Percentiles rank a stretch among this genome's conserved stretches.
Conservation (phyloP, 805 yeast species). For the Saccharomycopsis fodiens region DNA sequence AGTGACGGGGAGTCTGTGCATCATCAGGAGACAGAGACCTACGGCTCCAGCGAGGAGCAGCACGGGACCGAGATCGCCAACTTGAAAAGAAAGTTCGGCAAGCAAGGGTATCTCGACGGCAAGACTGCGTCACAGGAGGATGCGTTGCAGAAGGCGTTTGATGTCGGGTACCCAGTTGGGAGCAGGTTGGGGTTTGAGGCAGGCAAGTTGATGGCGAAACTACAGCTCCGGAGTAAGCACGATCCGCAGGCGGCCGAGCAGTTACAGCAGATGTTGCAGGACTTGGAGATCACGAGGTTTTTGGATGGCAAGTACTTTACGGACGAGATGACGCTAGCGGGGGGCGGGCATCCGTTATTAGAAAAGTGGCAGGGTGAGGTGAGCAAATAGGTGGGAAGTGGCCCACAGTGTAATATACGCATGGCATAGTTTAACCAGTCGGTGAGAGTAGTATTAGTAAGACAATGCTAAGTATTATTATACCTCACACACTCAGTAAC, state of each 20-base stretch:
- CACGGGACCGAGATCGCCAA: slow-evolving; percentile 9
- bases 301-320: slow-evolving; percentile 1
- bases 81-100: slow-evolving; percentile 13
- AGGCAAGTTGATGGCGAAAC: slow-evolving; percentile 11
- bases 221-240: background rate
- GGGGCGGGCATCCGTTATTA: slow-evolving; percentile 1
- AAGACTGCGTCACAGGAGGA: slow-evolving; percentile 18
- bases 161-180: slow-evolving; percentile 19
- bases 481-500: too few relatives aligned
- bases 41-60: background rate
- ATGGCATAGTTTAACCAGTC: too few relatives aligned
- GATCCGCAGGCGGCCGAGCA: background rate
- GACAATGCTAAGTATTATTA: too few relatives aligned
- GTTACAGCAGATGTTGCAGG: background rate
- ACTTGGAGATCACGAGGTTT: slow-evolving; percentile 1
- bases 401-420: too few relatives aligned
- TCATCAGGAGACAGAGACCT: slow-evolving; percentile 1
- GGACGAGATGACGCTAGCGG: slow-evolving; percentile 1
- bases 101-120: slow-evolving; percentile 20
- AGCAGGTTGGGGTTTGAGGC: slow-evolving; percentile 11
- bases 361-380: background rate
- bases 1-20: background rate
- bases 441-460: too few relatives aligned
- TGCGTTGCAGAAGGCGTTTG: slow-evolving; percentile 19
- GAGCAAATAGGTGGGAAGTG: too few relatives aligned